A percentile compares a stretch with the other conserved stretches of the same genome.
Evolutionary conservation across 2,329 filamentous ascomycete genomes (phyloP).

Genomic region (Cordyceps cicadae): DNA sequence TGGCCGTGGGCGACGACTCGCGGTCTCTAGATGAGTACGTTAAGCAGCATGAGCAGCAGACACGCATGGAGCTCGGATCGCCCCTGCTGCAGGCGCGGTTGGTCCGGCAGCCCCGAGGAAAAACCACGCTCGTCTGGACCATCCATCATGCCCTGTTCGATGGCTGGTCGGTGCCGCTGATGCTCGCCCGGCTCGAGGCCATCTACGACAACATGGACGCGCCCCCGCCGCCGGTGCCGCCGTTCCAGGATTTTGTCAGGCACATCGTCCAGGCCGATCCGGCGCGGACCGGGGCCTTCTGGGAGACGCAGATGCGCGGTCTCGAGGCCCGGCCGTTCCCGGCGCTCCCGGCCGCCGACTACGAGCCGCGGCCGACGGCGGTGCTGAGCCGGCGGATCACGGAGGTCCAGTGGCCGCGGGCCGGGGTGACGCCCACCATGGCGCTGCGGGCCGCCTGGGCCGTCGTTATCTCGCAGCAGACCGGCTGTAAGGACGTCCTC

Average conservation of each 20-base stretch:
- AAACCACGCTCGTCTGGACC: slow-evolving; percentile 10
- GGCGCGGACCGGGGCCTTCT: slow-evolving; percentile 24
- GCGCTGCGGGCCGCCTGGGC: slow-evolving; percentile 47
- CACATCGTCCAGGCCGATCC: slow-evolving; percentile 28
- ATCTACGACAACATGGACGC: slow-evolving; percentile 8
- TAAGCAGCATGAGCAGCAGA: background rate
- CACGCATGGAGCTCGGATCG: slow-evolving; percentile 20
- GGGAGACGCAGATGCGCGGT: slow-evolving; percentile 31
- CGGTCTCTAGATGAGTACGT: background rate
- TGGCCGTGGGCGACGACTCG: slow-evolving; percentile 3
- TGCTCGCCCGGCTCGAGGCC: slow-evolving; percentile 5
- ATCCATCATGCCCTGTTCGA: slow-evolving; percentile 14
- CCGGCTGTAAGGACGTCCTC: slow-evolving; percentile 38
- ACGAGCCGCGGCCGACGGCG: slow-evolving; percentile 33
- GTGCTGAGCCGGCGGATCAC: slow-evolving; percentile 25
- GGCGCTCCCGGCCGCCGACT: slow-evolving; percentile 34
- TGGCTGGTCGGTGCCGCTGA: slow-evolving; percentile 12
- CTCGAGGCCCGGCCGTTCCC: slow-evolving; percentile 32
- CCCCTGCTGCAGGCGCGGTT: slow-evolving; percentile 29
- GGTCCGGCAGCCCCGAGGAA: background rate
- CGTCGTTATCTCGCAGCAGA: slow-evolving; percentile 39
- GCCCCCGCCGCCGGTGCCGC: background rate
- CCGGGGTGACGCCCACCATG: slow-evolving; percentile 33
- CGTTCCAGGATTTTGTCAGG: slow-evolving; percentile 27
- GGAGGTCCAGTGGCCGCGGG: background rate